These are phyloP conservation scores for Symbiotaphrina buchneri DNA, from an alignment of 495 filamentous ascomycete species.

Conservation along the genomic window DNA sequence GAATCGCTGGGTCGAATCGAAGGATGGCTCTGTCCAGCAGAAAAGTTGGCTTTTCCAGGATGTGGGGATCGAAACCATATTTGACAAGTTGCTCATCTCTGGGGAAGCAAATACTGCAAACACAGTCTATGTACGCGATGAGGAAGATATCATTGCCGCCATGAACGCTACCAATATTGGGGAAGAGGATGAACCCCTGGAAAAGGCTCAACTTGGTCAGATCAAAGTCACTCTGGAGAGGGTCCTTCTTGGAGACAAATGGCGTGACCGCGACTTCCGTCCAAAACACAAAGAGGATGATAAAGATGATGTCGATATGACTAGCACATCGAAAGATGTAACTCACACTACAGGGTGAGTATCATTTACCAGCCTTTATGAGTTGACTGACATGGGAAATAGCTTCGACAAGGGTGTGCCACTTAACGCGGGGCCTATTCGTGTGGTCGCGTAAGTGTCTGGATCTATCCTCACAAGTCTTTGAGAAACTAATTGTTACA, in stretches of 20 bases:
- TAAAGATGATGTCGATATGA: slow-evolving; percentile 8
- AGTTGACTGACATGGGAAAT: neutral
- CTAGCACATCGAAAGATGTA: slow-evolving; percentile 3
- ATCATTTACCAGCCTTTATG: neutral
- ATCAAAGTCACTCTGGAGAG: slow-evolving; percentile 10
- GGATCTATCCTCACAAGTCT: too few relatives aligned
- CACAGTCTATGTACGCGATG: slow-evolving; percentile 2
- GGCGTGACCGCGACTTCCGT: slow-evolving; percentile 3
- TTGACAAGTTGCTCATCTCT: slow-evolving; percentile 9
- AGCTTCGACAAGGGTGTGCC: slow-evolving; percentile 1
- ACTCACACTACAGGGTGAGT: neutral
- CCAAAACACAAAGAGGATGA: slow-evolving; percentile 6
- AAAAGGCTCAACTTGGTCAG: slow-evolving; percentile 8
- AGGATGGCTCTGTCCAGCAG: slow-evolving; percentile 8
- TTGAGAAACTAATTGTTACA: too few relatives aligned
- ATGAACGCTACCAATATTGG: slow-evolving; percentile 6
- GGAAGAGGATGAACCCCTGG: slow-evolving; percentile 1
- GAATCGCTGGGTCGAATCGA: slow-evolving; percentile 6
- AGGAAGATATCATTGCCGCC: slow-evolving; percentile 7
- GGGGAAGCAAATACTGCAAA: neutral
- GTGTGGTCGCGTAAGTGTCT: slow-evolving; percentile 3
- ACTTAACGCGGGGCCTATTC: neutral
- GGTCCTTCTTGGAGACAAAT: slow-evolving; percentile 6
- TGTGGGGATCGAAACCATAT: slow-evolving; percentile 10
- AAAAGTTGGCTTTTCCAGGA: slow-evolving; percentile 12